Base-by-base conservation (phyloP, 345 rosid genomes). In the Citrus sp. region DNA sequence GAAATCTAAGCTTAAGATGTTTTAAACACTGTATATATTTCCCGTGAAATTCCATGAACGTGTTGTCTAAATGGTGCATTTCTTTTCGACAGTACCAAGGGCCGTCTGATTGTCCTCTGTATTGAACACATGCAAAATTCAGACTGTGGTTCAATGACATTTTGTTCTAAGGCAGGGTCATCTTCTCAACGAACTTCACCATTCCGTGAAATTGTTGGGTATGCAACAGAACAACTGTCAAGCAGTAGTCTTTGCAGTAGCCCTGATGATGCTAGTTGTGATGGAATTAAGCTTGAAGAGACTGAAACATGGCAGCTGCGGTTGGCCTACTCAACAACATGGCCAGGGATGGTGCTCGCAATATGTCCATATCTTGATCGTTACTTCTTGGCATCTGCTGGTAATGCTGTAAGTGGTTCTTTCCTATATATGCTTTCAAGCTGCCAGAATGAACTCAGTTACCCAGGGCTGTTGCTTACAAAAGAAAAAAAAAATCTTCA, bases 351-450 rank as follows among this genome's bases (percentile, higher is more conserved):
- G 97, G 95, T 88, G 72, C 97, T 96, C 70, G 97, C 99, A 56
- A 88, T 94, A 68, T 91, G 98, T 85, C 94, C 98, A 75, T 96
- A 96, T 87, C 94, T 91, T 84, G 97, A 90, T 84, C 89, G 84
- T 40, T 92, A 81, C 86, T 96, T 96, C 86, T 85, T 96, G 89
- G 98, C 92, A 37, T 94, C 99, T 85, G 95, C 98, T 83, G 99
- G 99, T 87, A 94, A 87, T 85, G 83, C 92, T 79, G 99, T 96
- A 94, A 96, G 97, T 87, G 72, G 70, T 75, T 69, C 34, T 71
- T 64, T 62, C 67, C 10, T 61, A 25, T 72, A 4, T 70, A 54
- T 60, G 34, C 76, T 80, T 85, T 78, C 72, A 75, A 67, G 64
- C 73, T 70, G 60, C 40, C 69, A 38, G 28, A 32, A 22, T 42